Base-by-base conservation (phyloP, 257 asterid genomes). In the Scutellaria baicalensis region DNA sequence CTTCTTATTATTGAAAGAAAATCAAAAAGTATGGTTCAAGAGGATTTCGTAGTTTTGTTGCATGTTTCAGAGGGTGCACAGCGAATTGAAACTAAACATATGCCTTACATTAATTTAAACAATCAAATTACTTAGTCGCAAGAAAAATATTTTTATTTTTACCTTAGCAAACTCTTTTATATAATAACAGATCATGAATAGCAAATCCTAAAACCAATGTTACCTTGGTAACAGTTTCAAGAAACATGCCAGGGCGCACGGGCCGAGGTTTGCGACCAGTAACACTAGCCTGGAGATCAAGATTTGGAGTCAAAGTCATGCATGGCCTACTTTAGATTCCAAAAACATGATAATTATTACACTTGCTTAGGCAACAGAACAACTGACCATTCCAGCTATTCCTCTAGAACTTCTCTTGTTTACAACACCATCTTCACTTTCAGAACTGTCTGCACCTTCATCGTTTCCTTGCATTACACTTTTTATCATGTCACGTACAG, bases 171-270 rank as follows among this genome's bases (percentile, higher is more conserved):
- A 43, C 45, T 48, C 47, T 52, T 66, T 42, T 5, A 69, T 21
- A 23, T 18, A 45, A 50, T n/a, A 48, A 43, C 76, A 21, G 35
- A 49, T 65, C 35, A 43, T 14, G 20, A 56, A 35, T 16, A 55
- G 70, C 20, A 58, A 17, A 3, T 43, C 63, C 23, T 45, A 38
- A 78, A 68, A 71, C 21, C 49, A 62, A 39, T 61, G 52, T 70
- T 82, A 89, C 99, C 99, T 93, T 93, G 76, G 99, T 80, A 71
- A 93, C 99, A 51, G 97, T 93, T 73, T 93, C 97, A 65, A 91
- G 94, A 79, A 93, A 93, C 99, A 93, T 93, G 82, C 97, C 99
- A 55, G 97, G 97, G 18, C 97, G 94, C 61, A 93, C 99, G 35
- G 98, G 97, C 72, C 85, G 77, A 60, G 97, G 86, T 69, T 79